Evolutionary conservation across 495 filamentous ascomycete genomes (phyloP), one percentile per base, ranked within the genome.

Genomic region (Penicillium psychrofluorescens): DNA sequence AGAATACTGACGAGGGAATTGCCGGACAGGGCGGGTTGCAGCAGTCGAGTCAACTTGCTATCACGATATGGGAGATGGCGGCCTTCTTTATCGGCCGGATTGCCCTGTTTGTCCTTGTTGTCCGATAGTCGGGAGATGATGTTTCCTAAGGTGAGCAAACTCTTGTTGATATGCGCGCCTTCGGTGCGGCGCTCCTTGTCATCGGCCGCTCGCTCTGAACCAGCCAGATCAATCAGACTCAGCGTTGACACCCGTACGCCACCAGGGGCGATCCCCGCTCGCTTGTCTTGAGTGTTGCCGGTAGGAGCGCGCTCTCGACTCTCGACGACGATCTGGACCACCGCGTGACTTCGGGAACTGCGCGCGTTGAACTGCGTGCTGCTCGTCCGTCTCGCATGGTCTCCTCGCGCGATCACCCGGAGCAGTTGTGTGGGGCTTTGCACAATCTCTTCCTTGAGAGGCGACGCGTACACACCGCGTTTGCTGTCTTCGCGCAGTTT

Each of bases 121-220:
- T 88, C 88, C 8, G 83, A 83, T 8, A 98, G 73, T 43, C 84
- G 81, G 8, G 87, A 89, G 54, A 98, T 96, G 49, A 98, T 92
- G 3, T 87, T 98, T 15, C 92, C 92, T 4, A 98, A 75, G 2
- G 92, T 98, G 41, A 98, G 78, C 56, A 98, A 70, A 62, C 89
- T 95, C 64, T 95, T 95, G 70, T 98, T 98, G 69, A 98, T 98
- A 59, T 98, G 92, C 29, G 92, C 89, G 38, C 92, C 92, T 67
- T 98, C 92, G 30, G 89, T 87, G 37, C 94, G 78, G 41, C 92
- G 76, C 65, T 98, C 92, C 57, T 97, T 98, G 31, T 83, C 86
- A 54, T 98, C 92, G 11, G 92, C 92, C 32, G 92, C 92, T 61
- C 89, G 83, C 55, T 98, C 92, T 2, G 92, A 97, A 13, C 92